Evolutionary conservation across 2,329 filamentous ascomycete species (phyloP).

Genomic region (Chaetomiaceae sp.): DNA sequence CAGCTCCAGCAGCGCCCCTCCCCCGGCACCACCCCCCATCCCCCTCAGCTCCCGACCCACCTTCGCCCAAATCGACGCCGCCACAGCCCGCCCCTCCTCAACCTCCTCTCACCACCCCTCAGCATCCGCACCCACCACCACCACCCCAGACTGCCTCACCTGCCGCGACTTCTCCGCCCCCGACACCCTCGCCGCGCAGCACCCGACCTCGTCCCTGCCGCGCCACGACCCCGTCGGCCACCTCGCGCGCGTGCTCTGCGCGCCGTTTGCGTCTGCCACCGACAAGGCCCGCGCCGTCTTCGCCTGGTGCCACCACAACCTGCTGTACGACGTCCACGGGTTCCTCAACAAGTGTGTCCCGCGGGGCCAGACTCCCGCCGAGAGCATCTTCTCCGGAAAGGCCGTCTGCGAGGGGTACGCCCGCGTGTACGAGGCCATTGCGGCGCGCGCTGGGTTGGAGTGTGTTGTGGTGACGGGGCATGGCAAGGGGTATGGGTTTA

Average conservation of each 20-base stretch:
- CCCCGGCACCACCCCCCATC: conserved; percentile 44
- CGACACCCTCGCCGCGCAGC: conserved; percentile 70
- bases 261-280: conserved; percentile 71
- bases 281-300: conserved; percentile 93
- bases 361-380: conserved; percentile 56
- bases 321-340: conserved; percentile 72
- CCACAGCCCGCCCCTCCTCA: conserved; percentile 29
- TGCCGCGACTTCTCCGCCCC: conserved; percentile 85
- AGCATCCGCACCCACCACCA: conserved; percentile 3
- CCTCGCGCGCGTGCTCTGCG: conserved; percentile 71
- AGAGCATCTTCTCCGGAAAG: conserved; percentile 68
- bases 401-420: conserved; percentile 94
- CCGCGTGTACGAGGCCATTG: conserved; percentile 71
- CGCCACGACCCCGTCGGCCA: conserved; percentile 59
- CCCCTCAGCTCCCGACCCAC: conserved; percentile 48
- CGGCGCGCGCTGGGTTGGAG: conserved; percentile 71
- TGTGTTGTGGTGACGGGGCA: conserved; percentile 69
- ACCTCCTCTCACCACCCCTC: conserved; percentile 21
- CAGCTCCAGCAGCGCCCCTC: conserved; percentile 15
- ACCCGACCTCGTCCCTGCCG: conserved; percentile 67
- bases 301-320: conserved; percentile 92
- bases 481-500: conserved; percentile 79
- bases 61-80: conserved; percentile 44
- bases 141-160: conserved; percentile 53
- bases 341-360: conserved; percentile 71